Base-by-base conservation (phyloP, 164 flowering plant species). In the Magnolia kwangsiensis region DNA sequence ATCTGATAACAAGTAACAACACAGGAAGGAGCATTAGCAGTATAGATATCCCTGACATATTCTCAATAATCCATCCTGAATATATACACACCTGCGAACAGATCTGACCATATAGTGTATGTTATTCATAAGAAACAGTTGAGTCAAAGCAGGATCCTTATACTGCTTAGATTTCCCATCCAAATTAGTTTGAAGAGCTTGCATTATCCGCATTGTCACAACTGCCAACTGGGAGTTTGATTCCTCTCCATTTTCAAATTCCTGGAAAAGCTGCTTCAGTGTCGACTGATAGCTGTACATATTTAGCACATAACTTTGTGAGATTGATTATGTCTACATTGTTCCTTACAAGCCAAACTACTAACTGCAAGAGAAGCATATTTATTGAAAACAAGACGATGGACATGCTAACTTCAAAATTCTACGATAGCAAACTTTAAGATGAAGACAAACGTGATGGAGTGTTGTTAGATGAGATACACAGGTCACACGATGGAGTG, bases 91-190 rank as follows among this genome's bases (percentile, higher is more conserved):
- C 98, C 97, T 95, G 58, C 96, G 90, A 18, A 95, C 98, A 76
- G 98, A 95, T 92, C 98, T 86, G 80, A 95, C 98, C 78, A 95
- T 93, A 73, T 93, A 95, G 78, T 95, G 98, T 75, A 93, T 85
- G 72, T 93, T 93, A 86, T 95, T 95, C 98, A 95, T 95, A 23
- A 91, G 93, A 80, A 95, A 95, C 75, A 95, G 77, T 64, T 93
- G 93, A 72, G 96, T 93, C 80, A 95, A 76, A 77, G 97, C 91
- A 76, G 90, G 85, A 83, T 93, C 97, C 79, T 80, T 95, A 78
- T 93, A 95, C 75, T 92, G 98, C 89, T 90, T 95, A 45, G 98
- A 91, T 84, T 95, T 95, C 63, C 93, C 98, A 83, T 95, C 98
- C 78, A 95, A 78, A 75, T 95, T 95, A 71, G 76, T 88, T 80